Evolutionary conservation across 257 asterid species (phyloP), one percentile per base, ranked within the genome.

Genomic region (Fraxinus anomala): DNA sequence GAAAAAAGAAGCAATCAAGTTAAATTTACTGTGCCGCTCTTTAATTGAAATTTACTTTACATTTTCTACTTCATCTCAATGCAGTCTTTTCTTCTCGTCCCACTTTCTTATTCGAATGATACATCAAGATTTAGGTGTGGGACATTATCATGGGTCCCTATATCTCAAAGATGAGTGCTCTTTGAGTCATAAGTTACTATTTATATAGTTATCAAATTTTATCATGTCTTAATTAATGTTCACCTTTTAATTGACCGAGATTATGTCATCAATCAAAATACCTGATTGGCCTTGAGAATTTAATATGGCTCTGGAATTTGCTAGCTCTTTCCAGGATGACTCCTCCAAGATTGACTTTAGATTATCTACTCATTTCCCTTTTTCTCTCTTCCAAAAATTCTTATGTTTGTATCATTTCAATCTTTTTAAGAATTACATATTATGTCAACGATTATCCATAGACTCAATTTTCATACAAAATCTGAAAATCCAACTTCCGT

Each of bases 201-300:
- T 31, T 82, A 76, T 68, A 74, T 59, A 49, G 75, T 77, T 72
- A 71, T 80, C 21, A 79, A 66, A 72, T 44, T 42, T 82, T 81
- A 82, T 51, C 68, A 39, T 30, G 77, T 81, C 78, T 82, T 72
- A 33, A 74, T 83, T 83, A 74, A 79, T 74, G 59, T 80, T 63
- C 67, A 79, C 83, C 88, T 85, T 83, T 79, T 2, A 73, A 77
- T 79, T 82, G 85, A 85, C 83, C 86, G 81, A 82, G 89, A 85
- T 89, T 86, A 85, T 88, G 88, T 85, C 93, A 87, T 81, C 84
- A 42, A 28, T 80, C 81, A 74, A 14, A 73, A 77, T 72, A 68
- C 49, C 63, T 68, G 77, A 85, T 84, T 82, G 85, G 88, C 79
- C 33, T 16, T 63, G 67, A 68, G 59, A 76, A 19, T 72, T 80